Base-by-base conservation (phyloP, 805 yeast genomes). In the Monosporozyma aquatica region DNA sequence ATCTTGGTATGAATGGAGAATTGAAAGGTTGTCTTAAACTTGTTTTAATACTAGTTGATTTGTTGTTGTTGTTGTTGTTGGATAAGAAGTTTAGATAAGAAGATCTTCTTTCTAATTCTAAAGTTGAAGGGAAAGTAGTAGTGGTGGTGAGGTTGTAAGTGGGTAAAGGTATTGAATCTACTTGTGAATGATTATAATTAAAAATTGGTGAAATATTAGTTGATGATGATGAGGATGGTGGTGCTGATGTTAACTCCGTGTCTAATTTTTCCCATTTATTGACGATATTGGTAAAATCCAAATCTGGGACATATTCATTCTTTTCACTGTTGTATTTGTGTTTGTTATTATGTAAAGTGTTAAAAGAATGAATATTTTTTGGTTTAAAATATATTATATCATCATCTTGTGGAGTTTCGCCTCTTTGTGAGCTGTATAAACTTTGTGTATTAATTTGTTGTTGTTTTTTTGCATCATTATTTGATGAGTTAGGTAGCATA, bases 231-330 rank as follows among this genome's bases (percentile, higher is more conserved):
- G 22, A 20, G 10, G 35, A 32, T 17, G 35, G 13, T 17, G 35
- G 22, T 10, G 35, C 9, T 54, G 18, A 13, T 4, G 22, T 15
- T 7, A 9, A 15, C 26, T 32, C n/a, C 32, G 20, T 29, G 11
- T 8, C 36, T n/a, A n/a, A n/a, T n/a, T n/a, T n/a, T n/a, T 66
- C 66, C 83, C 83, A 78, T 42, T 66, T 65, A 40, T 65, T 58
- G 1, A 76, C 59, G 21, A 72, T 69, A 32, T 69, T 53, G n/a
- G 58, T 65, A 47, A 78, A 80, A 51, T 79, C 79, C 23, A 83
- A 65, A 38, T 80, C 84, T 0, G 90, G 90, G 13, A 84, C 72
- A 52, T 82, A 83, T 54, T 84, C 92, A 56, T 82, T 46, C 28
- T 47, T 42, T 9, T 28, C 29, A 5, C n/a, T 8, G 21, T 38